Evolutionary conservation across 2,329 filamentous ascomycete genomes (phyloP), one percentile per base, ranked within the genome.

Genomic region (Fusarium ambrosium): DNA sequence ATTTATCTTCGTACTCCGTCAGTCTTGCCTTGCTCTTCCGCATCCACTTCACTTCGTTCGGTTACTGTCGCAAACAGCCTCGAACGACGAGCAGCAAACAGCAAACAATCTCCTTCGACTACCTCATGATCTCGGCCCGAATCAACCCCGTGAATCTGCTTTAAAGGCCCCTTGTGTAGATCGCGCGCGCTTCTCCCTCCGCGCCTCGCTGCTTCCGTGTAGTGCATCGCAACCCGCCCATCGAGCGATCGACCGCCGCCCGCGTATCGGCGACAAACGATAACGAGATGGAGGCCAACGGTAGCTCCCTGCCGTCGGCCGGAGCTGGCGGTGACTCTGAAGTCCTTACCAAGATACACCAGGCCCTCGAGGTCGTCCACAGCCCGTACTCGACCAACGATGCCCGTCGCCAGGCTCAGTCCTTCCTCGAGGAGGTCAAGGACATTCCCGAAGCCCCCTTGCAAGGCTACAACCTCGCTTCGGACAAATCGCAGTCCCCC

Each of bases 351-450:
- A 91, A 90, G 81, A 97, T 98, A 75, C 91, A 95, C 80, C 90
- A 94, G 79, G 97, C 97, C 45, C 91, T 99, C 77, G 91, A 97
- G 78, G 90, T 97, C 77, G 94, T 98, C 71, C 96, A 98, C 86
- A 92, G 91, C 80, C 91, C 95, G 13, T 89, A 91, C 70, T 96
- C 95, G 45, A 89, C 91, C 74, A 98, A 98, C 83, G 89, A 94
- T 73, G 88, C 93, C 64, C 94, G 97, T 73, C 90, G 93, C 81
- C 90, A 97, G 82, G 97, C 97, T 55, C 93, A 97, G 74, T 85
- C 90, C 41, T 98, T 95, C 80, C 92, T 99, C 75, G 97, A 99
- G 81, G 86, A 92, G 24, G 89, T 97, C 79, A 98, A 98, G 85
- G 88, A 90, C 56, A 90, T 93, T 78, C 87, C 90, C 67, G 92